Evolutionary conservation across 495 filamentous ascomycete genomes (phyloP), one percentile per base, ranked within the genome.

Genomic region (Penicillium ucsense): DNA sequence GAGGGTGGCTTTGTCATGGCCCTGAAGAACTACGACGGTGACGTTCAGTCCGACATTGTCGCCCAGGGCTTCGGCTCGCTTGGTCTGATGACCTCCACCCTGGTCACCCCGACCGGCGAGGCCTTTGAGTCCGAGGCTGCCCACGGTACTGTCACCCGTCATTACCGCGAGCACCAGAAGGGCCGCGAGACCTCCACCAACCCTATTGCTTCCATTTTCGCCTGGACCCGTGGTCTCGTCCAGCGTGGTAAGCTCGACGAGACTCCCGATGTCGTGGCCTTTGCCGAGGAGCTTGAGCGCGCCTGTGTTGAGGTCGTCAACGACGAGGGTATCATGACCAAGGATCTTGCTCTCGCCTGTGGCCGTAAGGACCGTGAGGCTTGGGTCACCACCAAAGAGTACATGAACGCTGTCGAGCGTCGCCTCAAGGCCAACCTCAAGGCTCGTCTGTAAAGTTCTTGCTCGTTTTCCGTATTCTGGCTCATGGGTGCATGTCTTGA

Each of bases 1-100:
- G 82, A 84, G 57, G 89, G 92, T 50, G 92, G 92, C 48, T 94
- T 86, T 69, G 78, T 97, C 65, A 98, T 98, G 78, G 92, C 92
- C 49, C 77, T 98, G 61, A 98, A 98, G 82, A 98, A 98, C 78
- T 98, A 98, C 75, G 92, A 98, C 62, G 92, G 92, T 65, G 92
- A 98, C 55, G 92, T 98, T 46, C 92, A 95, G 77, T 95, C 90
- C 69, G 92, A 98, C 64, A 88, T 97, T 51, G 84, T 98, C 51
- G 92, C 92, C 45, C 92, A 98, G 75, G 92, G 92, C 51, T 98
- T 98, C 66, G 92, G 92, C 55, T 96, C 90, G 41, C 83, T 98
- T 11, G 92, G 92, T 59, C 83, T 98, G 46, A 98, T 98, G 92
- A 97, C 91, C 61, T 95, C 89, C 31, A 86, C 94, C 45, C 85